Base-by-base conservation (phyloP, 345 rosid species). In the Mangifera indica region DNA sequence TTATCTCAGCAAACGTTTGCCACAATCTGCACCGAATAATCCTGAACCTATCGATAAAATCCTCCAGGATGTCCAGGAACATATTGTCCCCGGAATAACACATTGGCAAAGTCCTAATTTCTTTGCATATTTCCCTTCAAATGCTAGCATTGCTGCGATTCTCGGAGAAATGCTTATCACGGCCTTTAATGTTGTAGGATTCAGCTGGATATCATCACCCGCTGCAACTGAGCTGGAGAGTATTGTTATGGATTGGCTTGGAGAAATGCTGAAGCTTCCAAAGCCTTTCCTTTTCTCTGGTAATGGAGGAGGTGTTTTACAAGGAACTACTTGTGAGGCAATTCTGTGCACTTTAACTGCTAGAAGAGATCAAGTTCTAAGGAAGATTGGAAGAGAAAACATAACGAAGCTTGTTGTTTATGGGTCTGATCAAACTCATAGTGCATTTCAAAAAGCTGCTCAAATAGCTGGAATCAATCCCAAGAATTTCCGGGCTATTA, bases 161-260 rank as follows among this genome's bases (percentile, higher is more conserved):
- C 71, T 76, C 0, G 83, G 85, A 0, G 83, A 82, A 25, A 71
- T 79, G 57, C 77, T 77, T 46, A 21, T 70, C 9, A 9, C 78
- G 0, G 83, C 81, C 25, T 55, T 83, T 25, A 52, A 63, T 4
- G 83, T 80, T 10, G 76, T 73, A 0, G 81, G 81, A 1, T 80
- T 83, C 58, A 75, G 61, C 10, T 83, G 82, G 86, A 7, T 72
- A 14, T 22, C 84, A 0, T 84, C 87, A 8, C 53, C 53, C 0
- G 79, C 80, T 11, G 84, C 87, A 22, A 84, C 84, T 10, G 87
- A 84, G 51, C 81, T 84, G 4, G 87, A 84, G 68, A 51, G 10
- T 62, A 66, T 72, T 5, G 78, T 81, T 13, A 79, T 72, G 74
- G 83, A 79, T 21, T 81, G 81, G 81, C 72, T 83, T 11, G 81